phyloP scores from a whole-genome alignment of 108 stramenopile genomes.

The Mediolabrus comicus region DNA sequence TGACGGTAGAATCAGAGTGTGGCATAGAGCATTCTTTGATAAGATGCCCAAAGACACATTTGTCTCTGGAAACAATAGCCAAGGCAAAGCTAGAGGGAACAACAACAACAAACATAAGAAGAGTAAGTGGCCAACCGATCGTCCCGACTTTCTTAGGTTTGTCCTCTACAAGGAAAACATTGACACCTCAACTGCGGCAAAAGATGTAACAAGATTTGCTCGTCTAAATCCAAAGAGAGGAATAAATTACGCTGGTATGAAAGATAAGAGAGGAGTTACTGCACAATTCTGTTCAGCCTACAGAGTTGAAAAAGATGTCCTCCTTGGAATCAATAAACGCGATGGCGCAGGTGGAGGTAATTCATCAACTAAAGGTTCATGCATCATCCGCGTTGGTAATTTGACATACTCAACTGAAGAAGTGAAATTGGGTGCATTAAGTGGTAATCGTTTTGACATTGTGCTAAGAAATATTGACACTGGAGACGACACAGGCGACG shows the following conservation, averaged over 20 bases:
- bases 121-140: conserved; percentile 61
- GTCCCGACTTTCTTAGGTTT: conserved; percentile 81
- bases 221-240: conserved; percentile 46
- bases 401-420: conserved; percentile 72
- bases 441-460: conserved; percentile 89
- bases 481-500: conserved; percentile 12
- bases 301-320: conserved; percentile 59
- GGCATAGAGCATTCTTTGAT: conserved; percentile 66
- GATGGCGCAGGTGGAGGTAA: conserved; percentile 51
- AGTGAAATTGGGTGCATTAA: conserved; percentile 69
- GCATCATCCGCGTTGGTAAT: conserved; percentile 70
- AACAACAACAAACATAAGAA: conserved; percentile 29
- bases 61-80: conserved; percentile 29
- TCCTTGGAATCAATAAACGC: conserved; percentile 52
- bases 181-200: conserved; percentile 78
- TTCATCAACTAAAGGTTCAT: conserved; percentile 50
- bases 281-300: conserved; percentile 85
- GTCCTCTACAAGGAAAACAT: conserved; percentile 90
- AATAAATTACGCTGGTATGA: conserved; percentile 87
- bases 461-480: conserved; percentile 73
- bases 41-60: conserved; percentile 74
- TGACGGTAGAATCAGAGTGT: conserved; percentile 69
- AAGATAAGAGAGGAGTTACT: conserved; percentile 92
- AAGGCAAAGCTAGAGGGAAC: conserved; percentile 8
- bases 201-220: conserved; percentile 55